Evolutionary conservation across 345 rosid species (phyloP).

Genomic region (Eucalyptus sideroxylon): DNA sequence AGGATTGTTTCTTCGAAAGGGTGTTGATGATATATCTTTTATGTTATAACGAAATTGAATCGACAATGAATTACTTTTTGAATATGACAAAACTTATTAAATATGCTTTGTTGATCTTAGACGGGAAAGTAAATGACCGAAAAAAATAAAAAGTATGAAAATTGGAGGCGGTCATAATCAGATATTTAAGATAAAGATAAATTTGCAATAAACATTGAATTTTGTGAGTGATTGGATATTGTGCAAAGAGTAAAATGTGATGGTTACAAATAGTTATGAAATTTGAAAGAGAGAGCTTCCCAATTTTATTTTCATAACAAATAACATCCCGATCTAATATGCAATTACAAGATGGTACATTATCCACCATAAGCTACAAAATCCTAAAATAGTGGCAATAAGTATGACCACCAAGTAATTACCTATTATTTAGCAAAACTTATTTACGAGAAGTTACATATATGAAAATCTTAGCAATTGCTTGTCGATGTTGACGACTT

Average conservation of each 20-base stretch:
- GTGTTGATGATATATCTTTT: neutral
- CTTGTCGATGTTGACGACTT: neutral
- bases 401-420: too few relatives aligned
- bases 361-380: neutral
- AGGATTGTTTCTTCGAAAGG: neutral
- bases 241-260: neutral
- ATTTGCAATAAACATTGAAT: neutral
- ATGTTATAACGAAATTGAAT: neutral
- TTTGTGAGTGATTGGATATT: neutral
- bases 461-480: neutral
- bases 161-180: accelerated
- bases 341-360: neutral
- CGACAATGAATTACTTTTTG: neutral
- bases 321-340: neutral
- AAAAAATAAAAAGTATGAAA: accelerated
- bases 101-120: neutral
- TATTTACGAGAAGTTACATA: neutral
- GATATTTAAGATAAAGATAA: neutral
- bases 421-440: neutral
- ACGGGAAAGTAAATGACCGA: neutral
- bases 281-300: neutral
- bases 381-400: neutral
- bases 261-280: neutral
- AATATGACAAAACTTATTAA: too few relatives aligned
- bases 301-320: neutral